Percentiles rank a stretch among this genome's conserved stretches.
These are phyloP conservation scores for Penicillium daleae DNA, from an alignment of 495 filamentous ascomycete genomes.

Conservation along the genomic window DNA sequence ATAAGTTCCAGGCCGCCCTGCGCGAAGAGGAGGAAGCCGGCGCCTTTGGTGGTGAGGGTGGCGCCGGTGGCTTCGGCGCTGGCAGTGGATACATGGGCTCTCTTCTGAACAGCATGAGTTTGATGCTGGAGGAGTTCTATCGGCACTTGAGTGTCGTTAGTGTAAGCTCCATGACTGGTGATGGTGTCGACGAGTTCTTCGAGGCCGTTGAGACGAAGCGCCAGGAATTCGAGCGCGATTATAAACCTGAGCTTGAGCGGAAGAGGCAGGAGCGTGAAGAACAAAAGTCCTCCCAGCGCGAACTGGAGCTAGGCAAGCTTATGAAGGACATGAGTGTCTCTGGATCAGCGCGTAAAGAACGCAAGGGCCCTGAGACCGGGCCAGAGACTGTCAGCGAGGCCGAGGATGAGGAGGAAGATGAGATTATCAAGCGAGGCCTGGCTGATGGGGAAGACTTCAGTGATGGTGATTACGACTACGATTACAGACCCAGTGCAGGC, in stretches of 20 bases:
- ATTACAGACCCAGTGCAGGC: slow-evolving; percentile 35
- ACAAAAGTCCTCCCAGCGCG: slow-evolving; percentile 66
- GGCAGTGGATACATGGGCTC: slow-evolving; percentile 98
- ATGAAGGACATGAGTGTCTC: slow-evolving; percentile 93
- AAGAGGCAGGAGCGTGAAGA: slow-evolving; percentile 74
- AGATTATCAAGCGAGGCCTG: slow-evolving; percentile 36
- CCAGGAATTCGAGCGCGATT: slow-evolving; percentile 87
- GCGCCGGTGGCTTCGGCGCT: slow-evolving; percentile 58
- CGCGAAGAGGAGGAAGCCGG: slow-evolving; percentile 76
- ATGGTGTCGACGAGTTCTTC: slow-evolving; percentile 92
- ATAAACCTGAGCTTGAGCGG: slow-evolving; percentile 87
- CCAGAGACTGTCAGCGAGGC: slow-evolving; percentile 57
- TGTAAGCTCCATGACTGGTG: slow-evolving; percentile 90
- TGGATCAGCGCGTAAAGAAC: slow-evolving; percentile 41
- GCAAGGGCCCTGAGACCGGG: slow-evolving; percentile 29
- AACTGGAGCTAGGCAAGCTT: slow-evolving; percentile 83
- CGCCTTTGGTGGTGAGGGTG: slow-evolving; percentile 74
- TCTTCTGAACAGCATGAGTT: slow-evolving; percentile 92
- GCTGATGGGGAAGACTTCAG: slow-evolving; percentile 42
- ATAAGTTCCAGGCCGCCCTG: slow-evolving; percentile 89
- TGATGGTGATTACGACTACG: slow-evolving; percentile 45
- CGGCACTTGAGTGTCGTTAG: slow-evolving; percentile 87
- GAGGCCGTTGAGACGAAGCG: slow-evolving; percentile 82
- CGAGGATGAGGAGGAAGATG: slow-evolving; percentile 49
- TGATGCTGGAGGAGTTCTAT: slow-evolving; percentile 98